Conservation (phyloP, 179 eudicot genomes). For the Spergularia azorica region DNA sequence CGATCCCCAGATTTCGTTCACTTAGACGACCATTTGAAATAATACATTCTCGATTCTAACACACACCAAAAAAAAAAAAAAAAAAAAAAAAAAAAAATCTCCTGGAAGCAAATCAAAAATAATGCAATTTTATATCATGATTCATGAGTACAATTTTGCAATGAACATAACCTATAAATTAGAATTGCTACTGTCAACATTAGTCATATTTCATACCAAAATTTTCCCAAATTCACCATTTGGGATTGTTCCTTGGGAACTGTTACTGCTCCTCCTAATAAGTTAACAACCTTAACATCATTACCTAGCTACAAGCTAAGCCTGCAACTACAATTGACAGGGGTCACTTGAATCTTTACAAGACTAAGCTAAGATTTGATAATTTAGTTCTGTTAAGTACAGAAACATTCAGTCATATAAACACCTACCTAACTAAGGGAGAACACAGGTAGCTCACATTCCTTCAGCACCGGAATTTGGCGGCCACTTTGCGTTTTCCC, state of each 20-base stretch:
- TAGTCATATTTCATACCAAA: conserved; percentile 24
- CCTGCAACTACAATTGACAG: not conserved
- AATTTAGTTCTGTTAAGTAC: conserved; percentile 25
- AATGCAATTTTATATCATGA: too few species aligned
- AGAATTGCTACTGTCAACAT: conserved; percentile 1
- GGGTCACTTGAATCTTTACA: conserved; percentile 28
- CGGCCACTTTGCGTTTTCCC: conserved; percentile 58
- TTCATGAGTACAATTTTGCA: too few species aligned
- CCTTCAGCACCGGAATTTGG: conserved; percentile 29
- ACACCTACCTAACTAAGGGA: conserved; percentile 21
- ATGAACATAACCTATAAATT: too few species aligned
- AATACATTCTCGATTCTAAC: too few species aligned
- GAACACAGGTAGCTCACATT: conserved; percentile 22
- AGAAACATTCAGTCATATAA: conserved; percentile 9
- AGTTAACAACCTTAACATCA: not conserved
- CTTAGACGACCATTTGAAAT: too few species aligned
- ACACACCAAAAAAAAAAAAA: too few species aligned
- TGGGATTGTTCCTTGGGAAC: conserved; percentile 18
- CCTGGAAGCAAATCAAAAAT: too few species aligned
- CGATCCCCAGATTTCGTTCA: too few species aligned
- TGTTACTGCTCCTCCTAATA: conserved; percentile 13
- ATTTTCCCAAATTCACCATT: conserved; percentile 29
- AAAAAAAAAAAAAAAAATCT: too few species aligned
- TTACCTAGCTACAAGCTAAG: conserved; percentile 11
- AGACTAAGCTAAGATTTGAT: conserved; percentile 28